Evolutionary conservation across 2,329 filamentous ascomycete genomes (phyloP).

Genomic region (Leptodontidium sp.): DNA sequence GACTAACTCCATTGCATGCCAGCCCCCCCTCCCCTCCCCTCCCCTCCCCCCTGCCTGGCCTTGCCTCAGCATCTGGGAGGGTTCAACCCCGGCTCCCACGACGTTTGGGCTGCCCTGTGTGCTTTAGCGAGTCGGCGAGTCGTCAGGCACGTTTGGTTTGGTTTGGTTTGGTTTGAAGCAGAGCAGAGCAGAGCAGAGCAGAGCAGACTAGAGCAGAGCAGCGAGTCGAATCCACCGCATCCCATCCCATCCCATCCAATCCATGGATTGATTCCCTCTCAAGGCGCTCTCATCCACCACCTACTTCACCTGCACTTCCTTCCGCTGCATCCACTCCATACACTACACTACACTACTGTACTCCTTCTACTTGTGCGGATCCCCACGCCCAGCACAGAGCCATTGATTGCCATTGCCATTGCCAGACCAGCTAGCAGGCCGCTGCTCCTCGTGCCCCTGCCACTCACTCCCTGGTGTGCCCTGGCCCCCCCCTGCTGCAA

Average conservation of each 20-base stretch:
- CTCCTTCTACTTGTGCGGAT: neutral
- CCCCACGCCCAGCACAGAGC: slow-evolving; percentile 16
- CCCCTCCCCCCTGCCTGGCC: neutral
- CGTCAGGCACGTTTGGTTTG: slow-evolving; percentile 16
- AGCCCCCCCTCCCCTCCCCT: neutral
- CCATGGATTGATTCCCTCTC: neutral
- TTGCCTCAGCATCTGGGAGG: neutral
- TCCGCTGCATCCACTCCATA: slow-evolving; percentile 2
- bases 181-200: too few species aligned
- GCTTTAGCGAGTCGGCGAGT: slow-evolving; percentile 6
- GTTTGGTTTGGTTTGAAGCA: slow-evolving; percentile 1
- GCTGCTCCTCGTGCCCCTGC: slow-evolving; percentile 2
- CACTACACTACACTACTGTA: too few species aligned
- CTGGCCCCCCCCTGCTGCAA: neutral
- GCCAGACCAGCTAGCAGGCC: slow-evolving; percentile 10
- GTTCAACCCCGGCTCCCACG: neutral
- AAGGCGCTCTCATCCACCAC: neutral
- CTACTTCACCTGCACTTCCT: too few species aligned
- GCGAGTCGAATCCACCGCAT: too few species aligned
- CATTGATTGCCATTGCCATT: neutral
- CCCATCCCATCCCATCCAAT: neutral
- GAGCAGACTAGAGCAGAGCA: too few species aligned
- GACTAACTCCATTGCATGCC: too few species aligned
- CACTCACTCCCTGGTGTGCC: neutral
- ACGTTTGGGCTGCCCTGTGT: slow-evolving; percentile 21